Percentiles rank a stretch among this genome's conserved stretches.
Evolutionary conservation across 768 basidiomycete genomes (phyloP).

Genomic region (Auriscalpium orientale): DNA sequence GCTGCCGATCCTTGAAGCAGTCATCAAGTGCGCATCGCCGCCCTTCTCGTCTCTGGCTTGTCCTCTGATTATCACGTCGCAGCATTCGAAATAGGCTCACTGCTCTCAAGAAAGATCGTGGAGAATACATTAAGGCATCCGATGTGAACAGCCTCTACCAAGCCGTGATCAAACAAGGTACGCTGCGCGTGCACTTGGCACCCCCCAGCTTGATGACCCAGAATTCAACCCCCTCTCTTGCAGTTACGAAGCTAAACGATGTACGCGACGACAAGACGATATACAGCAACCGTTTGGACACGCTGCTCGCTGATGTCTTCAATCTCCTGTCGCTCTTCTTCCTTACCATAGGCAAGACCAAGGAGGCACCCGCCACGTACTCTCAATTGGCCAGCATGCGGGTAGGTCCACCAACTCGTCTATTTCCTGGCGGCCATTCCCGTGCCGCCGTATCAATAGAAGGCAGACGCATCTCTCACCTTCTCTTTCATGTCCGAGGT

Average conservation of each 20-base stretch:
- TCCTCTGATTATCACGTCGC: slow-evolving; percentile 3
- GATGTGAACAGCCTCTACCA: slow-evolving; percentile 94
- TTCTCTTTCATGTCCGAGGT: background rate
- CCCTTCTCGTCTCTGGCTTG: background rate
- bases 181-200: slow-evolving; percentile 14
- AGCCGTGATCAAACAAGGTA: slow-evolving; percentile 89
- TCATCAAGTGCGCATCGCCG: slow-evolving; percentile 64
- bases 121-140: slow-evolving; percentile 84
- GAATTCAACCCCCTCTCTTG: background rate
- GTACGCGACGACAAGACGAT: slow-evolving; percentile 72
- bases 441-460: slow-evolving; percentile 1
- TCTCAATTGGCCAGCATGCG: slow-evolving; percentile 94
- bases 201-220: background rate
- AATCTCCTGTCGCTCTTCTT: slow-evolving; percentile 93
- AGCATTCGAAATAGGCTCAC: slow-evolving; percentile 95
- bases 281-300: slow-evolving; percentile 88
- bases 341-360: slow-evolving; percentile 94
- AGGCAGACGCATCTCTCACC: background rate
- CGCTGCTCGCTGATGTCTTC: slow-evolving; percentile 93
- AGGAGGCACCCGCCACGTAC: slow-evolving; percentile 91
- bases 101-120: slow-evolving; percentile 88
- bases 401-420: slow-evolving; percentile 46
- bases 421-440: background rate
- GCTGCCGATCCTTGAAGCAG: slow-evolving; percentile 86
- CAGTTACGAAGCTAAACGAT: slow-evolving; percentile 90